These are phyloP conservation scores for Tillandsia leiboldiana DNA, from an alignment of 176 grass and related monocot species.

Conservation along the genomic window DNA sequence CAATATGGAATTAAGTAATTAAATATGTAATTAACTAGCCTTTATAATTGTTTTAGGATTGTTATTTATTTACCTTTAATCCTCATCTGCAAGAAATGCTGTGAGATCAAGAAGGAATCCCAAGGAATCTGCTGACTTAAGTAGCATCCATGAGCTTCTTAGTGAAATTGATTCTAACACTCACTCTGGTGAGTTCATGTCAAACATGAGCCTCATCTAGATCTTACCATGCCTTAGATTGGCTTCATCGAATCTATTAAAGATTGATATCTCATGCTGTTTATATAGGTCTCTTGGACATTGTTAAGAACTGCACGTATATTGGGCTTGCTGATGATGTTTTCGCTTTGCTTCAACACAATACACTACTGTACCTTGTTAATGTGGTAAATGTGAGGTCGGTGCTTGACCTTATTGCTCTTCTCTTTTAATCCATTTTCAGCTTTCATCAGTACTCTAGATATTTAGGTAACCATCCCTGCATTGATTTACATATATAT, in stretches of 20 bases:
- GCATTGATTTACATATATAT: too few relatives aligned
- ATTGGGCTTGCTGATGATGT: conserved; percentile 80
- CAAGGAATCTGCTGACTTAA: conserved; percentile 64
- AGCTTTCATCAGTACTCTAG: not conserved
- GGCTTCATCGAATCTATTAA: conserved; percentile 15
- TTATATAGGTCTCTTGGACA: conserved; percentile 58
- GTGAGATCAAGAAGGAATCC: conserved; percentile 78
- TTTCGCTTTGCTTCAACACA: conserved; percentile 76
- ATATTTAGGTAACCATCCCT: not conserved
- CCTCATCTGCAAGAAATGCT: conserved; percentile 50
- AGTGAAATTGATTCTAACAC: conserved; percentile 49
- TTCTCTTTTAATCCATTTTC: not conserved
- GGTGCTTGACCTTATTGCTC: not conserved
- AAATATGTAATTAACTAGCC: too few relatives aligned
- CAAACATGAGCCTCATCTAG: conserved; percentile 2
- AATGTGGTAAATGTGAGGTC: conserved; percentile 88
- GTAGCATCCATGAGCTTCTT: conserved; percentile 71
- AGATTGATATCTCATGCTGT: conserved; percentile 25
- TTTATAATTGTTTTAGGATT: conserved; percentile 3
- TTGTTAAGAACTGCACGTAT: conserved; percentile 91
- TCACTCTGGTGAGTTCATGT: conserved; percentile 59
- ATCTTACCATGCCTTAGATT: conserved; percentile 3
- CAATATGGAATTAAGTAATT: not conserved
- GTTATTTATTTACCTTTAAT: conserved; percentile 16
- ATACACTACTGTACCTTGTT: conserved; percentile 74